Evolutionary conservation across 2,329 filamentous ascomycete genomes (phyloP).

Genomic region (Chrysoporthe puriensis): DNA sequence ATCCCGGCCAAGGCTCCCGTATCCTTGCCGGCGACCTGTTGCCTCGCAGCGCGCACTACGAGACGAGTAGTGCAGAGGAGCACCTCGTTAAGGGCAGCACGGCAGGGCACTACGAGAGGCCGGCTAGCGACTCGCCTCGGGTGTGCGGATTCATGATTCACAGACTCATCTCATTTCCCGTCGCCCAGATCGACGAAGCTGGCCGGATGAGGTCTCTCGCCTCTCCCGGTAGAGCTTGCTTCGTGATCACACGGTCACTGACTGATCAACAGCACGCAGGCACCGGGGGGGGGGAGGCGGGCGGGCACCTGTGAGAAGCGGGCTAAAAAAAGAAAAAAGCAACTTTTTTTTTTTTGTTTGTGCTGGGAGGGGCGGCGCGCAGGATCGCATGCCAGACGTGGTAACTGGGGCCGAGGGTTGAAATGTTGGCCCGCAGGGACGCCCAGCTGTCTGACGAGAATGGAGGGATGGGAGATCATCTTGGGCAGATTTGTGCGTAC

Average conservation of each 20-base stretch:
- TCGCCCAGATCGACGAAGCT: background rate
- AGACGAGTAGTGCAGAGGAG: background rate
- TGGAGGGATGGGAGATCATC: slow-evolving; percentile 5
- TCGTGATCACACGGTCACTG: slow-evolving; percentile 20
- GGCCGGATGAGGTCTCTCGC: background rate
- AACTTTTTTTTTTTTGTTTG: background rate
- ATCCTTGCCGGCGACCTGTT: background rate
- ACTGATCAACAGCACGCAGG: slow-evolving; percentile 8
- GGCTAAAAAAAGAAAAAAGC: background rate
- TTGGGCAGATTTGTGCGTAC: slow-evolving; percentile 2
- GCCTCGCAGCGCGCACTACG: slow-evolving; percentile 5
- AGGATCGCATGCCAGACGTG: slow-evolving; percentile 10
- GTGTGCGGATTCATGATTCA: slow-evolving; percentile 23
- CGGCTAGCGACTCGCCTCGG: slow-evolving; percentile 17
- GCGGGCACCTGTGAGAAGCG: background rate
- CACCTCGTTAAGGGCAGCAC: background rate
- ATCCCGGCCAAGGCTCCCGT: background rate
- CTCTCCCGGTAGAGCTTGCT: slow-evolving; percentile 15
- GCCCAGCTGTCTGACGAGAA: background rate
- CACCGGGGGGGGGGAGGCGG: background rate
- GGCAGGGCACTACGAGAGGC: background rate
- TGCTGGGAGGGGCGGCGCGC: background rate
- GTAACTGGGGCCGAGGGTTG: slow-evolving; percentile 9
- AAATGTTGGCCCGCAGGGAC: slow-evolving; percentile 10
- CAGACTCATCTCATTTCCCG: slow-evolving; percentile 24